phyloP scores from a whole-genome alignment of 2,329 filamentous ascomycete genomes.

The Ophiosphaerella herpotricha region DNA sequence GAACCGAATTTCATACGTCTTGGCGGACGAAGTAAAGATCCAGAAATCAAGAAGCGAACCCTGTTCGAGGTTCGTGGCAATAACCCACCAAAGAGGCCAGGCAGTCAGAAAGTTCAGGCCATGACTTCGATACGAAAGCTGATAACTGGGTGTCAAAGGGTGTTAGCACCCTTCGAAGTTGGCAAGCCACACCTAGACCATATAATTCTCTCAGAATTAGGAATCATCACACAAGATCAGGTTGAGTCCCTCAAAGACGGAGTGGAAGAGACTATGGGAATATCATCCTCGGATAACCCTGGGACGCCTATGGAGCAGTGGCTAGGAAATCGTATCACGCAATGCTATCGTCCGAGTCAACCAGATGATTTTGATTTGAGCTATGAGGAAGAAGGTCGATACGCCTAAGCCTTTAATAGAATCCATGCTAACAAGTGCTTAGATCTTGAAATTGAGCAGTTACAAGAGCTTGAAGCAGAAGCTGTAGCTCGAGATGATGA shows the following conservation, averaged over 20 bases:
- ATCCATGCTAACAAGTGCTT: not conserved
- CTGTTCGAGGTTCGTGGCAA: slow-evolving; percentile 63
- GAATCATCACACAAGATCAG: slow-evolving; percentile 67
- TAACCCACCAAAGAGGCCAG: slow-evolving; percentile 30
- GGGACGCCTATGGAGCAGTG: slow-evolving; percentile 57
- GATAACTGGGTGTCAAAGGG: slow-evolving; percentile 22
- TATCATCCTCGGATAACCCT: slow-evolving; percentile 30
- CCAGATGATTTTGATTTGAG: slow-evolving; percentile 58
- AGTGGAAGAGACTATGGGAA: slow-evolving; percentile 50
- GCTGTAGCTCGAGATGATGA: slow-evolving; percentile 59
- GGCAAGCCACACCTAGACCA: slow-evolving; percentile 27
- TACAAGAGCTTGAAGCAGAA: slow-evolving; percentile 65
- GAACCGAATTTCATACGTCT: slow-evolving; percentile 67
- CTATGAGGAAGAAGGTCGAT: slow-evolving; percentile 56
- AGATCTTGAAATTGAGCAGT: slow-evolving; percentile 64
- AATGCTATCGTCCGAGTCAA: slow-evolving; percentile 51
- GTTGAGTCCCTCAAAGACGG: slow-evolving; percentile 62
- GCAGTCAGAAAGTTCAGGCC: slow-evolving; percentile 48
- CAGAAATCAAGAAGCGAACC: slow-evolving; percentile 66
- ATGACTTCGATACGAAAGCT: slow-evolving; percentile 48
- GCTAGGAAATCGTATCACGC: slow-evolving; percentile 59
- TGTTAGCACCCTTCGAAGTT: slow-evolving; percentile 33
- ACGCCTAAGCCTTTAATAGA: not conserved
- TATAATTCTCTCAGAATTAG: slow-evolving; percentile 56
- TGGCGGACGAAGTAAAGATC: slow-evolving; percentile 71